Percentiles rank a stretch among this genome's conserved stretches.
phyloP scores from a whole-genome alignment of 495 filamentous ascomycete genomes.

The Lepraria neglecta region DNA sequence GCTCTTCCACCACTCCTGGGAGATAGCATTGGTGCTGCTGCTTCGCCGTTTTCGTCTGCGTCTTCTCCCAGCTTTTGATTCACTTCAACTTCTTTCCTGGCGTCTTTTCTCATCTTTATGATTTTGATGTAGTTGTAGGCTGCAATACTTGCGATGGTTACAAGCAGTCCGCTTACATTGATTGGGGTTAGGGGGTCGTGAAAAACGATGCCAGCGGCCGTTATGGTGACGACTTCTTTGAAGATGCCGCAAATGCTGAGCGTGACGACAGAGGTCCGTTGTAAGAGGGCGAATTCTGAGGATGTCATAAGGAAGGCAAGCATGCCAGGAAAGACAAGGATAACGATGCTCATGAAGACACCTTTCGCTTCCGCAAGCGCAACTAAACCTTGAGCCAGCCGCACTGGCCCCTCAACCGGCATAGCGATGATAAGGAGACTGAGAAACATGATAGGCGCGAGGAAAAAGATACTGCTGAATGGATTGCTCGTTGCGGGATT shows the following conservation, averaged over 20 bases:
- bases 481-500: conserved; percentile 96
- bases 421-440: conserved; percentile 74
- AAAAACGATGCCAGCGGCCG: conserved; percentile 80
- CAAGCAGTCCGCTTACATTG: conserved; percentile 79
- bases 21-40: conserved; percentile 23
- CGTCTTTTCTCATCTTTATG: conserved; percentile 71
- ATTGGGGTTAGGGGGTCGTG: conserved; percentile 82
- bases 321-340: conserved; percentile 82
- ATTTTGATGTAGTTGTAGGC: conserved; percentile 96
- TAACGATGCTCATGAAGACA: conserved; percentile 42
- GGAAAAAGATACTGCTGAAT: conserved; percentile 94
- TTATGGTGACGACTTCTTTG: conserved; percentile 97
- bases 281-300: conserved; percentile 88
- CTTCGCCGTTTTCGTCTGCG: conserved; percentile 19
- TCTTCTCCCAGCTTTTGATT: conserved; percentile 2
- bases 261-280: conserved; percentile 93
- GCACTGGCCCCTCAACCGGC: conserved; percentile 71
- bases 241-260: conserved; percentile 96
- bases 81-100: conserved; percentile 27
- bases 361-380: conserved; percentile 62
- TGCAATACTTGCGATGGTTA: conserved; percentile 80
- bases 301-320: conserved; percentile 97
- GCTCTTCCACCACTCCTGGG: conserved; percentile 6
- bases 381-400: conserved; percentile 56
- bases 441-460: conserved; percentile 93